These are phyloP conservation scores for Podospora tetraspora DNA, from an alignment of 495 filamentous ascomycete species.

Conservation along the genomic window DNA sequence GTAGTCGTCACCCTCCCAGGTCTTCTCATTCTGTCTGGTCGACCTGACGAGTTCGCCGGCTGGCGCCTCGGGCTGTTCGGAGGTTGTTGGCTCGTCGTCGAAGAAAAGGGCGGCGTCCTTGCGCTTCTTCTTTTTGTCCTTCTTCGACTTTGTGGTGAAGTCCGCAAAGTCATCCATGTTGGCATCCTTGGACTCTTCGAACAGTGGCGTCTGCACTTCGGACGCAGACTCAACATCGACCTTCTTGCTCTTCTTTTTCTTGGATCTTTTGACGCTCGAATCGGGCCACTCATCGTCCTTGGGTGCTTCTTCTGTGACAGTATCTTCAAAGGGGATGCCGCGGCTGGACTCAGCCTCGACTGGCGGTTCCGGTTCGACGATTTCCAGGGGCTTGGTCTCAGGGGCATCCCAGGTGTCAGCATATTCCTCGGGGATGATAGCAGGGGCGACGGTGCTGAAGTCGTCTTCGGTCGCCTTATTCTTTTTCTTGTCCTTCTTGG, in stretches of 20 bases:
- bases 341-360: background rate
- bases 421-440: background rate
- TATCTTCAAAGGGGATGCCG: background rate
- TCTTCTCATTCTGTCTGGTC: background rate
- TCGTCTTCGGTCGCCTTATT: conserved; percentile 19
- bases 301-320: background rate
- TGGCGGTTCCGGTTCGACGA: background rate
- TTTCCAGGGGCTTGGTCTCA: background rate
- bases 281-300: conserved; percentile 4
- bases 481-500: conserved; percentile 37
- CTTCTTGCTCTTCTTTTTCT: conserved; percentile 20
- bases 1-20: conserved; percentile 3
- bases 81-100: conserved; percentile 5
- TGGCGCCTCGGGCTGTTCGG: background rate
- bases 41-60: conserved; percentile 3
- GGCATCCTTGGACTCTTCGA: conserved; percentile 13
- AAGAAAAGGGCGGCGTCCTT: conserved; percentile 11
- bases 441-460: conserved; percentile 21
- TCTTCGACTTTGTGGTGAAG: conserved; percentile 24
- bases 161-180: conserved; percentile 18
- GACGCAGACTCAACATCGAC: background rate
- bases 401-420: background rate
- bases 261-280: conserved; percentile 21
- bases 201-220: conserved; percentile 12
- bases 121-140: conserved; percentile 28